phyloP scores from a whole-genome alignment of 139 green algal genomes.

The Chlamydomonas incerta region DNA sequence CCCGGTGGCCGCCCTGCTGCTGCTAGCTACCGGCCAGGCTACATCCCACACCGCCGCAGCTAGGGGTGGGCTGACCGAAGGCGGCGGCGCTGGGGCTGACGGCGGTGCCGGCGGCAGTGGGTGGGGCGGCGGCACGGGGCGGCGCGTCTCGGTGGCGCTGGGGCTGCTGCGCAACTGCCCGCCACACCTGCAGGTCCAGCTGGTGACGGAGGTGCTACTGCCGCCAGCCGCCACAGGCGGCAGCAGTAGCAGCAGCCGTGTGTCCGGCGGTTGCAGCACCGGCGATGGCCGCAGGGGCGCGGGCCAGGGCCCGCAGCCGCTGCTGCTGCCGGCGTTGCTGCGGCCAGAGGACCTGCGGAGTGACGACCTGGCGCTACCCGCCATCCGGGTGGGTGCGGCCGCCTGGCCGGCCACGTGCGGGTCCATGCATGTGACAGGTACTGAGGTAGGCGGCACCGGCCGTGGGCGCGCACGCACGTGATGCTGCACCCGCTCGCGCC shows the following conservation, averaged over 20 bases:
- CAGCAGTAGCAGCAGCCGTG: not conserved
- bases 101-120: not conserved
- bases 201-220: conserved; percentile 26
- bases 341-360: not conserved
- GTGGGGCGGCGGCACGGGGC: not conserved
- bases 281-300: not conserved
- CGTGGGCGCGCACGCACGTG: too few relatives aligned
- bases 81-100: too few relatives aligned
- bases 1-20: not conserved
- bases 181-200: not conserved
- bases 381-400: not conserved
- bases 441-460: too few relatives aligned
- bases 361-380: conserved; percentile 17
- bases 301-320: too few relatives aligned
- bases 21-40: not conserved
- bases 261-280: not conserved
- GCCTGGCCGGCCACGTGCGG: too few relatives aligned
- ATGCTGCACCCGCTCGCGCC: too few relatives aligned
- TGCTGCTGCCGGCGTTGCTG: not conserved
- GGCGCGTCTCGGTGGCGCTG: not conserved
- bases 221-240: not conserved
- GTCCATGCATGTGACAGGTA: too few relatives aligned
- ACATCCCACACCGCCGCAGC: not conserved
- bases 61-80: too few relatives aligned
- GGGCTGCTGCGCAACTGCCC: conserved; percentile 36